phyloP scores from a whole-genome alignment of 2,329 filamentous ascomycete genomes.

The Lecanosticta acicola region DNA sequence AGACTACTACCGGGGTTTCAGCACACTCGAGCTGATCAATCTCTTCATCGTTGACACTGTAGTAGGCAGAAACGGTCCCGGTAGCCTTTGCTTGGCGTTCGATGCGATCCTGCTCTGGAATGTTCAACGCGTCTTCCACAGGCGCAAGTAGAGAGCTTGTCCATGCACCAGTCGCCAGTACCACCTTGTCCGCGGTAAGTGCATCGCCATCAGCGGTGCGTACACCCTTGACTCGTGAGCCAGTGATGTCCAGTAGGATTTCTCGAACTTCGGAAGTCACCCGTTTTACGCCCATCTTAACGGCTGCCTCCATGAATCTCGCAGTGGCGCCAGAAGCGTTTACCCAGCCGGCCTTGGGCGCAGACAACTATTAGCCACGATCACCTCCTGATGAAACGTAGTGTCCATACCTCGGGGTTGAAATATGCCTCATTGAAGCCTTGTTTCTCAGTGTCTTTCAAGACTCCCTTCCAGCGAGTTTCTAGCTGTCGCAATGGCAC shows the following conservation, averaged over 20 bases:
- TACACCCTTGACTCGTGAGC: conserved; percentile 41
- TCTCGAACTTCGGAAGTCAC: conserved; percentile 41
- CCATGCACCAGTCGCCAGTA: conserved; percentile 54
- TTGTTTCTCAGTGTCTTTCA: conserved; percentile 34
- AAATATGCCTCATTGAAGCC: conserved; percentile 42
- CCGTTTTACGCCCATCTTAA: conserved; percentile 44
- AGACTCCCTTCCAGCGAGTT: conserved; percentile 35
- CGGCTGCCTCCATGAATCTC: conserved; percentile 41
- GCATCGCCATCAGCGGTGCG: conserved; percentile 43
- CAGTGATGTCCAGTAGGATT: conserved; percentile 36
- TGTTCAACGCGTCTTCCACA: conserved; percentile 39
- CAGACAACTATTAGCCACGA: neutral
- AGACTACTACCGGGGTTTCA: conserved; percentile 50
- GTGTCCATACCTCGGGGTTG: conserved; percentile 35
- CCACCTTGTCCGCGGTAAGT: conserved; percentile 49
- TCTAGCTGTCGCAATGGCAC: conserved; percentile 41
- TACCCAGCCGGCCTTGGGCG: conserved; percentile 46
- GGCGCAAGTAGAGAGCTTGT: conserved; percentile 51
- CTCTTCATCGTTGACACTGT: conserved; percentile 48
- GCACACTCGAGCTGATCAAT: conserved; percentile 40
- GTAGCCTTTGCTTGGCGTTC: conserved; percentile 54
- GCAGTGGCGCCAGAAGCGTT: conserved; percentile 46
- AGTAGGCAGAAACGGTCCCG: conserved; percentile 56
- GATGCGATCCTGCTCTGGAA: conserved; percentile 44
- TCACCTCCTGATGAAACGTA: neutral